A percentile compares a stretch with the other conserved stretches of the same genome.
These are phyloP conservation scores for Caulochytrium protostelioides DNA, from an alignment of 371 early-diverging fungal species.

Conservation along the genomic window DNA sequence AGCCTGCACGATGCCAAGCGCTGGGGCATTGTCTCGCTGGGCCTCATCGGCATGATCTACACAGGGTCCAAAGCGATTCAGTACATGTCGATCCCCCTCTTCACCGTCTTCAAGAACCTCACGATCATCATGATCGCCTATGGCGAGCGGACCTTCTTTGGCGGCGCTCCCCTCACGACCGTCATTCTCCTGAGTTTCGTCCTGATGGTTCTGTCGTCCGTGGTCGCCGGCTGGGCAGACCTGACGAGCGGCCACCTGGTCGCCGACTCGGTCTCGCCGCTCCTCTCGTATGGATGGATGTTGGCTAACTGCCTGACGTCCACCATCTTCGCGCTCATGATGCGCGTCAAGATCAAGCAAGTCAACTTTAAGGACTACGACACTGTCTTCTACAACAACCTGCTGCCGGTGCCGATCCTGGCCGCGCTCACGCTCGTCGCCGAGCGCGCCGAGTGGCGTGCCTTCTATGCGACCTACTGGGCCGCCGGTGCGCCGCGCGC, in stretches of 20 bases:
- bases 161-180: constrained; percentile 43
- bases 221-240: constrained; percentile 48
- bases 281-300: constrained; percentile 67
- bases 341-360: constrained; percentile 64
- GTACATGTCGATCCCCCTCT: constrained; percentile 79
- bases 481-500: constrained; percentile 9
- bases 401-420: constrained; percentile 70
- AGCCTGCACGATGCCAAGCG: constrained; percentile 34
- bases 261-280: constrained; percentile 1
- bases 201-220: constrained; percentile 84
- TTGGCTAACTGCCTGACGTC: constrained; percentile 71
- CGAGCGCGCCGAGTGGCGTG: constrained; percentile 41
- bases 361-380: constrained; percentile 82
- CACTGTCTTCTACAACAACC: constrained; percentile 89
- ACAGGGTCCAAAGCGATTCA: constrained; percentile 86
- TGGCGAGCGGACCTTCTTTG: constrained; percentile 68
- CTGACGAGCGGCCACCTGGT: constrained; percentile 11
- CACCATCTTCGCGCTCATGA: constrained; percentile 66
- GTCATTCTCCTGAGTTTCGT: constrained; percentile 63
- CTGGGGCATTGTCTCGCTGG: constrained; percentile 74
- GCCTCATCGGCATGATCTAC: constrained; percentile 89
- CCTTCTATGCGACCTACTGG: constrained; percentile 8
- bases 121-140: constrained; percentile 93
- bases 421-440: constrained; percentile 45
- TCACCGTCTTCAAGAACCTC: constrained; percentile 96